These are phyloP conservation scores for Harrya chromipes DNA, from an alignment of 768 basidiomycete genomes.

Conservation along the genomic window DNA sequence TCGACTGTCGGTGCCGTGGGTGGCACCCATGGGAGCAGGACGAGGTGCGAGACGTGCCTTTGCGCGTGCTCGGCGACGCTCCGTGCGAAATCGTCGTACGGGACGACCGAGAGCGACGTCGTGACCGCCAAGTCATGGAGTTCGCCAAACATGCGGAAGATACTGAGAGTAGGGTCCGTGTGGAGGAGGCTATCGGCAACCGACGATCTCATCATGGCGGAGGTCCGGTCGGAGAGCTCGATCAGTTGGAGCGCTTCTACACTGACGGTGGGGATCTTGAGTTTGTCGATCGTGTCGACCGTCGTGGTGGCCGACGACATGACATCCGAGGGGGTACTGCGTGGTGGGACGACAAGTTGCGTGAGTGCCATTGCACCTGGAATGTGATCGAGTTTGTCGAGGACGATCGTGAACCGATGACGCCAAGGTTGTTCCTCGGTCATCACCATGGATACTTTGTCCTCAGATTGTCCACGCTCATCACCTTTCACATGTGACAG, in stretches of 20 bases:
- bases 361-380: conserved; percentile 88
- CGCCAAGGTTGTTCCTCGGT: conserved; percentile 37
- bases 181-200: conserved; percentile 63
- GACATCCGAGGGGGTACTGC: conserved; percentile 1
- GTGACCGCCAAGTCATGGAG: conserved; percentile 64
- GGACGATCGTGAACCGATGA: conserved; percentile 74
- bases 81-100: conserved; percentile 67
- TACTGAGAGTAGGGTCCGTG: conserved; percentile 68
- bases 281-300: not conserved
- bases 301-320: conserved; percentile 17
- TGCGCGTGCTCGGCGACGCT: conserved; percentile 68
- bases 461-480: conserved; percentile 24
- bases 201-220: conserved; percentile 64
- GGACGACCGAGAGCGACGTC: conserved; percentile 69
- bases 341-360: conserved; percentile 64
- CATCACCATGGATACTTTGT: conserved; percentile 4
- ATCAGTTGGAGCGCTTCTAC: conserved; percentile 82
- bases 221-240: conserved; percentile 69
- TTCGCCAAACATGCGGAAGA: conserved; percentile 75
- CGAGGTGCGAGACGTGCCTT: conserved; percentile 60
- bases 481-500: conserved; percentile 26
- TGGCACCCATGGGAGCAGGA: conserved; percentile 81
- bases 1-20: conserved; percentile 24
- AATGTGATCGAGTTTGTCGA: conserved; percentile 88
- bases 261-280: conserved; percentile 33